Evolutionary conservation across 2,329 filamentous ascomycete genomes (phyloP).

Genomic region (Chalara sp.): DNA sequence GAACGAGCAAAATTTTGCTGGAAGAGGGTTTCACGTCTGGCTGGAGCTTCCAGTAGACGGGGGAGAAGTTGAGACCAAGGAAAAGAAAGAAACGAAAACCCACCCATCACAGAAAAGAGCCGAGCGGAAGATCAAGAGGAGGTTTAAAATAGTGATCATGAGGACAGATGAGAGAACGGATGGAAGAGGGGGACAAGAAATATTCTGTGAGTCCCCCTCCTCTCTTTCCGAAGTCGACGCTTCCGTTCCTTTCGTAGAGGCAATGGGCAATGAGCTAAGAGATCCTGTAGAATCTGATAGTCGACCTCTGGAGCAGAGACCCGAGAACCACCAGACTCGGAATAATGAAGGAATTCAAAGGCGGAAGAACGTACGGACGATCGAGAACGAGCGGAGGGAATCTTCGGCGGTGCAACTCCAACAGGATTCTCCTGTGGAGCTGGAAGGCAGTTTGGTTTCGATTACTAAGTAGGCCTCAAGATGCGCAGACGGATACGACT

Average conservation of each 20-base stretch:
- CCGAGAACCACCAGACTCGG: no score
- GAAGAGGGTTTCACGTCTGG: constrained; percentile 19
- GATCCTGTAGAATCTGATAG: not conserved
- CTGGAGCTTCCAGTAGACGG: constrained; percentile 15
- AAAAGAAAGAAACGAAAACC: not conserved
- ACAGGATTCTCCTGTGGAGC: no score
- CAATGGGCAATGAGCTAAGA: not conserved
- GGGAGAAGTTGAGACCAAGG: constrained; percentile 1
- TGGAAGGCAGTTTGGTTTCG: no score
- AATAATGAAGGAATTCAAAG: no score
- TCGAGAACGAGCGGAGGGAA: no score
- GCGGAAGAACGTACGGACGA: no score
- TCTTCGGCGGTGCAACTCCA: no score
- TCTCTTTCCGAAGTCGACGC: not conserved
- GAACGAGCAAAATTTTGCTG: constrained; percentile 13
- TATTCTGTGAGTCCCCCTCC: not conserved
- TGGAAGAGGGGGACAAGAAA: not conserved
- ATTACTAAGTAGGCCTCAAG: no score
- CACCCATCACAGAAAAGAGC: not conserved
- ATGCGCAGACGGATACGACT: no score
- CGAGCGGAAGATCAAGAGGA: not conserved
- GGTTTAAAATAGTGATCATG: constrained; percentile 1
- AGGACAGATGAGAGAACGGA: not conserved
- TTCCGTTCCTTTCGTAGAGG: not conserved
- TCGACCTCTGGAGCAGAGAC: no score